A percentile compares a stretch with the other conserved stretches of the same genome.
Evolutionary conservation across 495 filamentous ascomycete genomes (phyloP).

Genomic region (Hypoxylon fuscum): DNA sequence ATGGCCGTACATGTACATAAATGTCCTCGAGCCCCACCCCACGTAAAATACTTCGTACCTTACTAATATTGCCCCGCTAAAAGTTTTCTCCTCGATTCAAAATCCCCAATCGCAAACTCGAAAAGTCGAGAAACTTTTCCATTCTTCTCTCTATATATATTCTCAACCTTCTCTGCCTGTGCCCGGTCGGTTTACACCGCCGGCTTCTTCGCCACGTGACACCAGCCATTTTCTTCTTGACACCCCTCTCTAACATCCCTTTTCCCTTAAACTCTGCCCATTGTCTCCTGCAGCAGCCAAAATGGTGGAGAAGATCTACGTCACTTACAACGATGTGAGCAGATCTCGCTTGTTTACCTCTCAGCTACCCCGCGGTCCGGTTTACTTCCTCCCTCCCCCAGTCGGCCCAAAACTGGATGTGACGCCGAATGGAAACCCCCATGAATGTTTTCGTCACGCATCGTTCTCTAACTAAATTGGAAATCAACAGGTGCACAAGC

Average conservation of each 20-base stretch:
- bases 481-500: slow-evolving; percentile 82
- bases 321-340: slow-evolving; percentile 93
- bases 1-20: slow-evolving; percentile 28
- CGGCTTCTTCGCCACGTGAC: no score
- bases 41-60: slow-evolving; percentile 17
- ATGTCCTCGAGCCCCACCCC: slow-evolving; percentile 21
- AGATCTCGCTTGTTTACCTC: slow-evolving; percentile 24
- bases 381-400: background rate
- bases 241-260: background rate
- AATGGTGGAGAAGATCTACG: slow-evolving; percentile 91
- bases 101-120: slow-evolving; percentile 26
- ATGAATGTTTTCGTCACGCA: background rate
- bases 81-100: slow-evolving; percentile 26
- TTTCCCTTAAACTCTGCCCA: slow-evolving; percentile 8
- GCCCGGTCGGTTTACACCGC: no score
- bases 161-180: slow-evolving; percentile 2
- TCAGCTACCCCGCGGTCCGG: slow-evolving; percentile 15
- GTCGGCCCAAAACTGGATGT: slow-evolving; percentile 8
- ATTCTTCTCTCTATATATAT: background rate
- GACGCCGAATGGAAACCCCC: background rate
- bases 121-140: slow-evolving; percentile 32
- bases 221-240: no score
- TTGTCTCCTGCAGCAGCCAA: slow-evolving; percentile 35
- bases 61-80: slow-evolving; percentile 33
- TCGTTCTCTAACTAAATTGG: slow-evolving; percentile 30